Percentiles rank a stretch among this genome's conserved stretches.
phyloP scores from a whole-genome alignment of 169 alveolate species.

The Perkinsus olseni region DNA sequence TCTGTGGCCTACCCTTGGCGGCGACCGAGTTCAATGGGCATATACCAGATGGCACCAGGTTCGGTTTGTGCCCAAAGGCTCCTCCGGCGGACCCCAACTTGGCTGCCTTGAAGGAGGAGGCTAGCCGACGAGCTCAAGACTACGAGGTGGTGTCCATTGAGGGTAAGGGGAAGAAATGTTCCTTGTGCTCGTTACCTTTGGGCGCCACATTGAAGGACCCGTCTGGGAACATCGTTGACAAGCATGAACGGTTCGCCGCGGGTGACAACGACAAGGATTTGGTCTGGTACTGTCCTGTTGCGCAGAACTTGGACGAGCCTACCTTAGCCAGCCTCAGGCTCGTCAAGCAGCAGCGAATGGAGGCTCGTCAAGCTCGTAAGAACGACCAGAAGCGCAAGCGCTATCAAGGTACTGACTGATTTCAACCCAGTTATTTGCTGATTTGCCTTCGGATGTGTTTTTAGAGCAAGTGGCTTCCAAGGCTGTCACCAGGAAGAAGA shows the following conservation, averaged over 20 bases:
- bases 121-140: neutral
- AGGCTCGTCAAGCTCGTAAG: neutral
- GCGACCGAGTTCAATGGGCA: neutral
- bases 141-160: neutral
- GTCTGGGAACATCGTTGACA: neutral
- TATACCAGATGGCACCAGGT: neutral
- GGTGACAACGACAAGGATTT: neutral
- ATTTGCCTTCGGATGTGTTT: too few relatives aligned
- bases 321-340: neutral
- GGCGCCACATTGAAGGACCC: neutral
- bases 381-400: neutral
- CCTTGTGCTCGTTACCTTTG: neutral
- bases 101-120: neutral
- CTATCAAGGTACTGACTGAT: neutral
- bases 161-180: neutral
- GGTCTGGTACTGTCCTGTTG: neutral
- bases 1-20: neutral
- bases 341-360: neutral
- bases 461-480: too few relatives aligned
- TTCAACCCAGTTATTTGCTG: neutral
- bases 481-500: too few relatives aligned
- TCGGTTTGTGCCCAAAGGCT: neutral
- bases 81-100: neutral
- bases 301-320: neutral
- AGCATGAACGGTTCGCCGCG: neutral